Percentiles rank a stretch among this genome's conserved stretches.
These are phyloP conservation scores for Corymbia maculata DNA, from an alignment of 345 rosid species.

Conservation along the genomic window DNA sequence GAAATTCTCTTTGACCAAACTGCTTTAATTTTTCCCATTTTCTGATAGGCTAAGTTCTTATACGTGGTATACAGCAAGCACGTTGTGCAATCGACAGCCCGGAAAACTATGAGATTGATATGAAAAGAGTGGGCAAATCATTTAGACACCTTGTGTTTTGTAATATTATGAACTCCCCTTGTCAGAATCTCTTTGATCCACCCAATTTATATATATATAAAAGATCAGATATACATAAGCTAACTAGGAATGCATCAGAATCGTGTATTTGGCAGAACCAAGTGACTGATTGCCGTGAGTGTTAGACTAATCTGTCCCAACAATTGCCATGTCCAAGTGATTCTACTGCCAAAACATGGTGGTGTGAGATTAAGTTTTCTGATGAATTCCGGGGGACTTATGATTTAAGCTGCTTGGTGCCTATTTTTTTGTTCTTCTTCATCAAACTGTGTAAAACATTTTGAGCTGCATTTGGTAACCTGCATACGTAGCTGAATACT, in stretches of 20 bases:
- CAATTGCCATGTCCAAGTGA: neutral
- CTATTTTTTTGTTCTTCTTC: neutral
- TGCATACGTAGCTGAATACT: constrained; percentile 29
- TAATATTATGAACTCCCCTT: neutral
- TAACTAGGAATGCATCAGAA: neutral
- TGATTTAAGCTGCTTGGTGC: too few species aligned
- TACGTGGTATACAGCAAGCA: too few species aligned
- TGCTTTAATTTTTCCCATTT: neutral
- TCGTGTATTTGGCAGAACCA: neutral
- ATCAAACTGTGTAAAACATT: too few species aligned
- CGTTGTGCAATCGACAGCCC: neutral
- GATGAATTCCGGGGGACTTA: too few species aligned
- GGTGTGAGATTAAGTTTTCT: too few species aligned
- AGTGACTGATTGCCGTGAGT: neutral
- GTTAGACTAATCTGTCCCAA: neutral
- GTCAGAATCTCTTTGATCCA: neutral
- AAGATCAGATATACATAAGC: neutral
- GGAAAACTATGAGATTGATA: neutral
- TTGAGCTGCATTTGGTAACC: too few species aligned
- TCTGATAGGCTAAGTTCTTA: neutral
- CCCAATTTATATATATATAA: neutral
- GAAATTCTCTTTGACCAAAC: neutral
- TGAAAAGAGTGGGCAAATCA: neutral
- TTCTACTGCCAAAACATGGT: neutral
- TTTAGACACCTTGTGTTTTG: neutral